A percentile compares a stretch with the other conserved stretches of the same genome.
These are phyloP conservation scores for Phytophthora uliginosa DNA, from an alignment of 352 stramenopile species.

Conservation along the genomic window DNA sequence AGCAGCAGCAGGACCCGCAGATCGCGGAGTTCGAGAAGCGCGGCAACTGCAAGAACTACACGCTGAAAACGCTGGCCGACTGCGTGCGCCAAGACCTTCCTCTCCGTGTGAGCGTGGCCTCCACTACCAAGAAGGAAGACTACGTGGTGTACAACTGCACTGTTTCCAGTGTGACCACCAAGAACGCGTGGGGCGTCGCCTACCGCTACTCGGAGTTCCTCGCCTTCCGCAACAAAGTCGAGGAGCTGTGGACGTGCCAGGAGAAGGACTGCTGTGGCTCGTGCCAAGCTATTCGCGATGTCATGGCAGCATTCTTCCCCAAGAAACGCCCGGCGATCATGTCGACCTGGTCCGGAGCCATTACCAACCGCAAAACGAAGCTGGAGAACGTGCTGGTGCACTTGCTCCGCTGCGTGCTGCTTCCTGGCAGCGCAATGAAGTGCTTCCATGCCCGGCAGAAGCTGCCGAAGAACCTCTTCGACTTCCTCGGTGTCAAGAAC, in stretches of 20 bases:
- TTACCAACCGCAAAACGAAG: slow-evolving; percentile 63
- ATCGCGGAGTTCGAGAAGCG: slow-evolving; percentile 35
- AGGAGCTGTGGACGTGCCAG: slow-evolving; percentile 65
- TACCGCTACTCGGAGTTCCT: slow-evolving; percentile 80
- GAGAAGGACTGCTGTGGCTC: slow-evolving; percentile 66
- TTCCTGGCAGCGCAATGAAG: slow-evolving; percentile 81
- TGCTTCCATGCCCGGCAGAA: slow-evolving; percentile 58
- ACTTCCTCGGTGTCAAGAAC: slow-evolving; percentile 69
- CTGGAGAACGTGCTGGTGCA: slow-evolving; percentile 72
- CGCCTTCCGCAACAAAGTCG: slow-evolving; percentile 64
- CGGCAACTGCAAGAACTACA: slow-evolving; percentile 54
- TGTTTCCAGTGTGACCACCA: slow-evolving; percentile 56
- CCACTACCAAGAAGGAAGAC: slow-evolving; percentile 52
- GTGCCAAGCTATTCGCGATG: slow-evolving; percentile 78
- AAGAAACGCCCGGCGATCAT: slow-evolving; percentile 58
- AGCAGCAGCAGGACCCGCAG: slow-evolving; percentile 24
- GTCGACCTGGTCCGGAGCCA: slow-evolving; percentile 47
- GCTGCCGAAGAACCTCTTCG: slow-evolving; percentile 60
- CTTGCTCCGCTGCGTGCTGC: slow-evolving; percentile 68
- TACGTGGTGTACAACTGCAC: slow-evolving; percentile 65
- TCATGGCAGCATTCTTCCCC: slow-evolving; percentile 67
- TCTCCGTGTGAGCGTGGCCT: slow-evolving; percentile 54
- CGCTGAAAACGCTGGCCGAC: slow-evolving; percentile 54
- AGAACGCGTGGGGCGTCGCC: slow-evolving; percentile 59
- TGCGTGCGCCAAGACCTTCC: slow-evolving; percentile 59